Evolutionary conservation across 371 early-diverging fungal genomes (phyloP).

Genomic region (Lichtheimia corymbifera): DNA sequence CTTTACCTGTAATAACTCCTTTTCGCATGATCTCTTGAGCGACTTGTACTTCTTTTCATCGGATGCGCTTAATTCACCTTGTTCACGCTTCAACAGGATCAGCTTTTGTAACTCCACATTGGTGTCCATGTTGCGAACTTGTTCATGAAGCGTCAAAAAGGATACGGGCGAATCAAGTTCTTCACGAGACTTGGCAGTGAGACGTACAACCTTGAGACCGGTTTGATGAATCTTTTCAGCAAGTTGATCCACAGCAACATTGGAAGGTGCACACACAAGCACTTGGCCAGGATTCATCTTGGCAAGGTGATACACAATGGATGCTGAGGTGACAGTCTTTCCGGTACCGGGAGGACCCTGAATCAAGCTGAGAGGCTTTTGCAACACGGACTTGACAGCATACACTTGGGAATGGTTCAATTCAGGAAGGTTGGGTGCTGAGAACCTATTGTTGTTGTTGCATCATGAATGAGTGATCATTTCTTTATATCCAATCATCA

Average conservation of each 20-base stretch:
- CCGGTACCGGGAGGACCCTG: conserved; percentile 99
- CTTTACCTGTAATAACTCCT: conserved; percentile 77
- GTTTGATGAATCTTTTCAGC: conserved; percentile 96
- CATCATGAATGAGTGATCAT: background rate
- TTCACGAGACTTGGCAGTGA: conserved; percentile 94
- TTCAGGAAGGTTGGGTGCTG: conserved; percentile 92
- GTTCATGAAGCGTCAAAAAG: conserved; percentile 92
- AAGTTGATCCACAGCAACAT: conserved; percentile 99
- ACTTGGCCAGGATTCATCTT: conserved; percentile 92
- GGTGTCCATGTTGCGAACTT: conserved; percentile 91
- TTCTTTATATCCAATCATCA: background rate
- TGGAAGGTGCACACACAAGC: conserved; percentile 98
- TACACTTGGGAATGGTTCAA: conserved; percentile 97
- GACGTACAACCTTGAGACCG: conserved; percentile 93
- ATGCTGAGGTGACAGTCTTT: conserved; percentile 97
- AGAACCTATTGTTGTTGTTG: conserved; percentile 51
- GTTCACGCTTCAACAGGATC: conserved; percentile 83
- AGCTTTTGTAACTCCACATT: conserved; percentile 91
- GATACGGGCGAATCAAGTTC: conserved; percentile 90
- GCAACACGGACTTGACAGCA: conserved; percentile 91
- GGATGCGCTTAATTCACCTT: conserved; percentile 84
- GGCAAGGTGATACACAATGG: conserved; percentile 96
- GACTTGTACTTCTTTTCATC: conserved; percentile 87
- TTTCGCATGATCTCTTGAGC: conserved; percentile 82
- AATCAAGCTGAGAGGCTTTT: conserved; percentile 92